Evolutionary conservation across 441 rosid species (phyloP).

Genomic region (Corymbia citriodora): DNA sequence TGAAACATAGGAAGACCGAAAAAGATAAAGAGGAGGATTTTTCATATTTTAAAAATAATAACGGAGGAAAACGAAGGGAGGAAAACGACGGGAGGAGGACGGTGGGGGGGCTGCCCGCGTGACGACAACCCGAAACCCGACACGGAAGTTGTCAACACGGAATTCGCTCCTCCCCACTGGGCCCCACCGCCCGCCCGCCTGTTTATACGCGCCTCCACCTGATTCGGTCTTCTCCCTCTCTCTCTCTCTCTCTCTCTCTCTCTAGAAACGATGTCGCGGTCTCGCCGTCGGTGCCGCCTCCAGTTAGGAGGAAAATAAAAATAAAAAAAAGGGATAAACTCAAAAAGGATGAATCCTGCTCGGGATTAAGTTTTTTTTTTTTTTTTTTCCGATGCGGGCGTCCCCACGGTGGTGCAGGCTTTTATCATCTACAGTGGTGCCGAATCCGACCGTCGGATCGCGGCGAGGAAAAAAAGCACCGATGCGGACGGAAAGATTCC

Average conservation of each 20-base stretch:
- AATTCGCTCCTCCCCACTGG: conserved; percentile 12
- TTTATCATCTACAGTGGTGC: neutral
- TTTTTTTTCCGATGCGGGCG: neutral
- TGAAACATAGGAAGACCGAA: neutral
- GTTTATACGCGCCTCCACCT: neutral
- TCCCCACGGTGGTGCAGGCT: neutral
- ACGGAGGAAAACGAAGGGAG: accelerated
- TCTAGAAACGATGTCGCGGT: neutral
- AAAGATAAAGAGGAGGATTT: neutral
- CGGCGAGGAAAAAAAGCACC: neutral
- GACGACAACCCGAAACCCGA: conserved; percentile 49
- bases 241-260: neutral
- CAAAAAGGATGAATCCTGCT: neutral
- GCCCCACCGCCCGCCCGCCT: conserved; percentile 1
- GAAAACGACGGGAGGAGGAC: accelerated
- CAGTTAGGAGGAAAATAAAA: neutral
- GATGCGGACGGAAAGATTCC: neutral
- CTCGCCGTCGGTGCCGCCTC: conserved; percentile 69
- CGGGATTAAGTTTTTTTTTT: neutral
- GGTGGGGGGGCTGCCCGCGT: conserved; percentile 15
- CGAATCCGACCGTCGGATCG: neutral
- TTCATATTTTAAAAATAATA: neutral
- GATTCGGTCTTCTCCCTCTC: conserved; percentile 13
- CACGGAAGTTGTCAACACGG: conserved; percentile 61
- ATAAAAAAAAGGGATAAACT: neutral